Conservation (phyloP, 352 stramenopile species). For the Aphanomyces astaci region DNA sequence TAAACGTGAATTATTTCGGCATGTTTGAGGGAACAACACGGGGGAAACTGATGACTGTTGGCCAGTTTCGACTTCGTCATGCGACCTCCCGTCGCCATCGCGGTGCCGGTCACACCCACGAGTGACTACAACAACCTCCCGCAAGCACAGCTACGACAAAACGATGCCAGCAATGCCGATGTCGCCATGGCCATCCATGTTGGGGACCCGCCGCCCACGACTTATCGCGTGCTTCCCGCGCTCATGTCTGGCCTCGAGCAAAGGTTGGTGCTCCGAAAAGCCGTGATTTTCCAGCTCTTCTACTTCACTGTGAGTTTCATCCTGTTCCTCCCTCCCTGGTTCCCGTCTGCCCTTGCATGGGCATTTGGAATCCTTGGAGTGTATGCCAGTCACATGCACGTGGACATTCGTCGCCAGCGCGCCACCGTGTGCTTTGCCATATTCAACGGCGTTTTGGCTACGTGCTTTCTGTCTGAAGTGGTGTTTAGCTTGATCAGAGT, state of each 20-base stretch:
- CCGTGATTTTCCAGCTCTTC: neutral
- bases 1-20: neutral
- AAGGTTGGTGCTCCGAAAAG: neutral
- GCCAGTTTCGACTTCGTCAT: neutral
- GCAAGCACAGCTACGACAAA: neutral
- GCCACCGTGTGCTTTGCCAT: neutral
- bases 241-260: neutral
- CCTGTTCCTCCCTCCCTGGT: neutral
- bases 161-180: neutral
- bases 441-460: neutral
- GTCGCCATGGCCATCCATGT: conserved; percentile 6
- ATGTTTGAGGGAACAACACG: neutral
- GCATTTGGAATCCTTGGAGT: neutral
- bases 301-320: neutral
- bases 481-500: neutral
- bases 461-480: neutral
- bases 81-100: conserved; percentile 2
- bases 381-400: neutral
- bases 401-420: neutral
- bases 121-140: neutral
- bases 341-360: neutral
- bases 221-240: neutral
- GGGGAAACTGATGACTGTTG: neutral
- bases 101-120: neutral
- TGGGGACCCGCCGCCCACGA: neutral